Conservation (phyloP, 768 basidiomycete species). For the Mycena crocata region DNA sequence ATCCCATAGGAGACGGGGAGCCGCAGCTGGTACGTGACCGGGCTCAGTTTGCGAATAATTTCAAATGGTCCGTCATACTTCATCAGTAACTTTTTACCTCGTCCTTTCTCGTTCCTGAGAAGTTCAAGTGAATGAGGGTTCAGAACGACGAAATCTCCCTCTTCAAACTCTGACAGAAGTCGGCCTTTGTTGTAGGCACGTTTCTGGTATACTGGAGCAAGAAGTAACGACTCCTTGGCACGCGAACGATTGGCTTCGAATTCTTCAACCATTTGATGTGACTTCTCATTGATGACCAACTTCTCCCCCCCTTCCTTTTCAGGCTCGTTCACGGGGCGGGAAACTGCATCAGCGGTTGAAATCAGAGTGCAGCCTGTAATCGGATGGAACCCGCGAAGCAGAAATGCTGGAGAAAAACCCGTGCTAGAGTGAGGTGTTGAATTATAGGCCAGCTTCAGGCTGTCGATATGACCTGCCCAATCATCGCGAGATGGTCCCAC, state of each 20-base stretch:
- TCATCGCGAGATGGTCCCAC: conserved; percentile 36
- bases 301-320: neutral
- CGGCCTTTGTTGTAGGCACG: too few species aligned
- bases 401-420: conserved; percentile 39
- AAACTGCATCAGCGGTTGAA: neutral
- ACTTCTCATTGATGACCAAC: neutral
- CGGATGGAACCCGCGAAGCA: conserved; percentile 42
- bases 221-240: conserved; percentile 12
- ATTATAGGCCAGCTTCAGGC: conserved; percentile 47
- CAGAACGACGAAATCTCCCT: too few species aligned
- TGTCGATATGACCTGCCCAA: conserved; percentile 40
- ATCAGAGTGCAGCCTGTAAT: conserved; percentile 18
- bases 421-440: conserved; percentile 42
- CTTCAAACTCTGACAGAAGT: too few species aligned
- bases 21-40: conserved; percentile 33
- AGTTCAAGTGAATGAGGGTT: conserved; percentile 31
- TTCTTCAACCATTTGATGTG: conserved; percentile 13
- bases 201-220: conserved; percentile 23
- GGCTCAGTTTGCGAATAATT: conserved; percentile 36
- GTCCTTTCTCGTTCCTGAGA: conserved; percentile 28
- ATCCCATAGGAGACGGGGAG: conserved; percentile 34
- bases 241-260: conserved; percentile 4
- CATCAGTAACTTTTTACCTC: conserved; percentile 37
- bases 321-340: neutral
- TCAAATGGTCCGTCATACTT: conserved; percentile 37